Conservation (phyloP, 352 stramenopile species). For the Pythium inflatum region DNA sequence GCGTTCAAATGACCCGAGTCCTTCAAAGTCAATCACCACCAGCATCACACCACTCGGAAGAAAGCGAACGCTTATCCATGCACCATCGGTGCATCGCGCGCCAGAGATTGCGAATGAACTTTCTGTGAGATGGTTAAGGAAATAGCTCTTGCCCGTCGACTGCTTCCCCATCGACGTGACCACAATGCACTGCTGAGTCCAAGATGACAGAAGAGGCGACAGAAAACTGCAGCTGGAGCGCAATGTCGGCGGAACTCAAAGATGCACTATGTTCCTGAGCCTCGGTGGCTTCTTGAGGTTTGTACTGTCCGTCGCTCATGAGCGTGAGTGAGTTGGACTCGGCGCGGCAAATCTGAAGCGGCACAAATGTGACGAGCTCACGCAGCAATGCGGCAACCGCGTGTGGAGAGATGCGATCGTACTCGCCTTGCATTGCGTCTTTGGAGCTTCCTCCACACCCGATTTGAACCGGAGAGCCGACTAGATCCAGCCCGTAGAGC, state of each 20-base stretch:
- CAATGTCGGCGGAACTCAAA: conserved; percentile 13
- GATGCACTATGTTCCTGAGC: not conserved
- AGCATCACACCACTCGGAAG: conserved; percentile 52
- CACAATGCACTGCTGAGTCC: conserved; percentile 48
- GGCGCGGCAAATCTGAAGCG: conserved; percentile 74
- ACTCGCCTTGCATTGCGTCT: not conserved
- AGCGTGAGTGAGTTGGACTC: conserved; percentile 62
- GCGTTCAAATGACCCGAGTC: conserved; percentile 71
- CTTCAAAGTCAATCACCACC: conserved; percentile 82
- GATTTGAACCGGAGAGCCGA: not conserved
- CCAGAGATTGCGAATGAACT: conserved; percentile 77
- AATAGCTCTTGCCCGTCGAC: conserved; percentile 82
- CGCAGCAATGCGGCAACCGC: conserved; percentile 37
- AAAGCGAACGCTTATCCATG: conserved; percentile 64
- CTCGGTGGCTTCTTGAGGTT: not conserved
- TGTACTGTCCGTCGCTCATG: conserved; percentile 48
- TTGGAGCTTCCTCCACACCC: not conserved
- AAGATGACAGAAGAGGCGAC: conserved; percentile 46
- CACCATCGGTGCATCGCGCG: conserved; percentile 63
- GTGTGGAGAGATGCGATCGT: not conserved
- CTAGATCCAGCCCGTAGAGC: conserved; percentile 35
- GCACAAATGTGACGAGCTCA: conserved; percentile 65
- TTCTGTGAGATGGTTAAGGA: conserved; percentile 75
- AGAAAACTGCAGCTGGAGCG: conserved; percentile 23
- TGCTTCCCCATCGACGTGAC: conserved; percentile 75